These are phyloP conservation scores for Quercus aquifolioides DNA, from an alignment of 306 rosid species.

Conservation along the genomic window DNA sequence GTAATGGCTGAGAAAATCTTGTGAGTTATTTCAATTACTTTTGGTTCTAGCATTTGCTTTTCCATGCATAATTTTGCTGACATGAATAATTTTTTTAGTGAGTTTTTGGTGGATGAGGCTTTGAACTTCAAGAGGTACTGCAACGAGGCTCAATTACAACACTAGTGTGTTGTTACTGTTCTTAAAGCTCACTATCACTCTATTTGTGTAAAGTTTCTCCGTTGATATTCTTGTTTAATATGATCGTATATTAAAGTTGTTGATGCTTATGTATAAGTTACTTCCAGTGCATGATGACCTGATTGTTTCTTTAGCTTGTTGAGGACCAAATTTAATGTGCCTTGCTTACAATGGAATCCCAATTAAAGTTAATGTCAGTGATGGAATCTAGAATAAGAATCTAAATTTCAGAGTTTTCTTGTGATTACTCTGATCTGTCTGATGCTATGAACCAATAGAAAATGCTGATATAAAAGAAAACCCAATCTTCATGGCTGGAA, in stretches of 20 bases:
- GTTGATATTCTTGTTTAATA: background rate
- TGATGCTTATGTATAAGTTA: background rate
- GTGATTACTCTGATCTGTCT: background rate
- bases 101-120: slow-evolving; percentile 77
- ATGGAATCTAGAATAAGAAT: background rate
- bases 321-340: background rate
- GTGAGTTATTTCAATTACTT: slow-evolving; percentile 43
- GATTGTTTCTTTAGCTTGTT: background rate
- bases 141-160: slow-evolving; percentile 54
- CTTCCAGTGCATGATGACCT: background rate
- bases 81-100: slow-evolving; percentile 41
- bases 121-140: slow-evolving; percentile 83
- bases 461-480: background rate
- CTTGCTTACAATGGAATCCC: background rate
- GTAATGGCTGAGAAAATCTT: slow-evolving; percentile 70
- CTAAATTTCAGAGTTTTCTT: background rate
- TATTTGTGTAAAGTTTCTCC: slow-evolving; percentile 18
- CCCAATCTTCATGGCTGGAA: background rate
- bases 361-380: background rate
- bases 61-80: background rate
- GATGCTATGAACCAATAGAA: too few species aligned
- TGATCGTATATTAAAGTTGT: slow-evolving; percentile 2
- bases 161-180: slow-evolving; percentile 8
- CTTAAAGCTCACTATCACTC: background rate
- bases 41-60: background rate